Evolutionary conservation across 805 yeast genomes (phyloP), one percentile per base, ranked within the genome.

Genomic region (Candida peoriensis): DNA sequence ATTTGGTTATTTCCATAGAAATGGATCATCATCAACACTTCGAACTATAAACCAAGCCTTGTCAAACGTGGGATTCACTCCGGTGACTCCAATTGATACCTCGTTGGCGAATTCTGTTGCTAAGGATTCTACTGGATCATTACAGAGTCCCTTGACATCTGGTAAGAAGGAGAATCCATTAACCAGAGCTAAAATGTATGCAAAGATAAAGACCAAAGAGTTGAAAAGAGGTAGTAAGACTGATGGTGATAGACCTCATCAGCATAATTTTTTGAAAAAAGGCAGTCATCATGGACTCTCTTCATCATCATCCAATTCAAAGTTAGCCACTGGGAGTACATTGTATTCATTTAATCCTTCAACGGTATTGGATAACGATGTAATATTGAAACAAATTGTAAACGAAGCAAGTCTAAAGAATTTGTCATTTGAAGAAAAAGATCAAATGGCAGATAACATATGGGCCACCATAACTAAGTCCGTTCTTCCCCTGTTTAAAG

Each of bases 391-490:
- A 24, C 52, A 59, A n/a, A 42, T 58, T 5, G 52, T 55, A 24
- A 46, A 57, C 8, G 67, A 63, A 21, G 26, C 42, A 24, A 50
- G 53, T 28, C 38, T 49, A 6, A 53, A 52, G 19, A 52, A 54
- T 28, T 35, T 58, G n/a, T 35, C 49, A 2, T 48, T 51, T 18
- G 61, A 55, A 7, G 67, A 66, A 31, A 59, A 56, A 18, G 71
- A 63, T 19, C 56, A 54, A 8, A 52, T 63, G 22, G 66, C 73
- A 4, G 74, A 70, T 38, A 70, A 69, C 17, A 60, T 78, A 2
- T 76, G 79, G 77, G 49, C 64, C 2, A 51, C 71, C 7, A 54
- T 78, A 2, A 56, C 66, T 8, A 50, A 64, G 3, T 48, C 66
- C 6, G 59, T 70, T 0, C 49, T 63, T 17, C 72, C 79, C 2